These are phyloP conservation scores for Cytospora piceae DNA, from an alignment of 2,329 filamentous ascomycete species.

Conservation along the genomic window DNA sequence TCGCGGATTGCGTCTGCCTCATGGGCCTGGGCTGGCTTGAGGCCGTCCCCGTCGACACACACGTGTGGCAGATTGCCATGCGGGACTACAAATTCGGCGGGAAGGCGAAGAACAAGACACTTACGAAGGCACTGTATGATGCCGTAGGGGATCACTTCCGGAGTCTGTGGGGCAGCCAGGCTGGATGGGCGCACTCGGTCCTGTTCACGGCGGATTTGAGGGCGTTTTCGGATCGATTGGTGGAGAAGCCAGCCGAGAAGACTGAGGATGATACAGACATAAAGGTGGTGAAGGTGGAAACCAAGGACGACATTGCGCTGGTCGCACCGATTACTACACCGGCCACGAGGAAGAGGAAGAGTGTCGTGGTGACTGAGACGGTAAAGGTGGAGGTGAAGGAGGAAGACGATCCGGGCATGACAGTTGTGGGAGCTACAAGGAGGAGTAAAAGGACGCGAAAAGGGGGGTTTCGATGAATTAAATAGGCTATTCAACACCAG, in stretches of 20 bases:
- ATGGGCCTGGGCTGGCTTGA: conserved; percentile 98
- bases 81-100: conserved; percentile 92
- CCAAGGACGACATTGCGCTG: conserved; percentile 33
- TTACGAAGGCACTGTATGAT: conserved; percentile 88
- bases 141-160: conserved; percentile 90
- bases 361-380: conserved; percentile 22
- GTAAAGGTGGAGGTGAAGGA: conserved; percentile 29
- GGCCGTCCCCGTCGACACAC: conserved; percentile 93
- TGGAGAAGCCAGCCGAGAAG: conserved; percentile 31
- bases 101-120: conserved; percentile 72
- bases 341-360: conserved; percentile 30
- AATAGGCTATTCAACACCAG: not conserved
- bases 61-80: conserved; percentile 98
- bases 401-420: not conserved
- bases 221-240: conserved; percentile 73
- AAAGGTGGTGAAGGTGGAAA: conserved; percentile 36
- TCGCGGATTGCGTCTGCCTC: conserved; percentile 93
- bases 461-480: not conserved
- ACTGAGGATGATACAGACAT: conserved; percentile 26
- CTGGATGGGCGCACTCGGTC: conserved; percentile 97
- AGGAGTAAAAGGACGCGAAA: conserved; percentile 10
- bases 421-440: not conserved
- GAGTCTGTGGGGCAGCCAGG: conserved; percentile 86
- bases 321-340: conserved; percentile 11
- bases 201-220: conserved; percentile 92